Percentiles rank a stretch among this genome's conserved stretches.
Evolutionary conservation across 768 basidiomycete species (phyloP).

Genomic region (Boletus rex-veris): DNA sequence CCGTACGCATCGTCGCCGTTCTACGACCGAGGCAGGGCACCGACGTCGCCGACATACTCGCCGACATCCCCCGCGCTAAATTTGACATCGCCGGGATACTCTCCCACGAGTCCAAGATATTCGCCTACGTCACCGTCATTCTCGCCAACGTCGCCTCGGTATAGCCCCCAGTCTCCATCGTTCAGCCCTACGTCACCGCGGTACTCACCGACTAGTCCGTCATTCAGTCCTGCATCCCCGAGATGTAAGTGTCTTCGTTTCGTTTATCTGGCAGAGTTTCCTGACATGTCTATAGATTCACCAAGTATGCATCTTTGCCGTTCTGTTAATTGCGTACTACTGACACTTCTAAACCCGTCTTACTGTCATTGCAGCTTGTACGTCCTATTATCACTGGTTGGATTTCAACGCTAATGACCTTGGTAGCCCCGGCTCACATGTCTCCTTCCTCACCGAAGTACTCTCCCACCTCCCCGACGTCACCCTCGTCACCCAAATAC

Average conservation of each 20-base stretch:
- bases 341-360: conserved; percentile 16
- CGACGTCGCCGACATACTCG: conserved; percentile 78
- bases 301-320: conserved; percentile 57
- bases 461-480: conserved; percentile 90
- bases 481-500: conserved; percentile 90
- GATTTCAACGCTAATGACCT: conserved; percentile 6
- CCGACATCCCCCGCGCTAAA: conserved; percentile 84
- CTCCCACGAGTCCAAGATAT: conserved; percentile 73
- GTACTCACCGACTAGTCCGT: conserved; percentile 87
- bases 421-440: conserved; percentile 69
- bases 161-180: conserved; percentile 86
- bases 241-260: conserved; percentile 54
- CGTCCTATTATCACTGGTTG: conserved; percentile 27
- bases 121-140: conserved; percentile 83
- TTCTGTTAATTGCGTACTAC: conserved; percentile 13
- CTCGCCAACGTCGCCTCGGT: conserved; percentile 81
- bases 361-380: conserved; percentile 51
- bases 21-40: conserved; percentile 60
- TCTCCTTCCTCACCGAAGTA: conserved; percentile 92
- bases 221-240: conserved; percentile 92
- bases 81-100: conserved; percentile 72
- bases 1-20: conserved; percentile 85
- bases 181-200: conserved; percentile 89
- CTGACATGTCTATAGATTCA: conserved; percentile 50
- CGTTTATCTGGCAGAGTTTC: neutral